Evolutionary conservation across 306 rosid species (phyloP).

Genomic region (Cicer arietinum): DNA sequence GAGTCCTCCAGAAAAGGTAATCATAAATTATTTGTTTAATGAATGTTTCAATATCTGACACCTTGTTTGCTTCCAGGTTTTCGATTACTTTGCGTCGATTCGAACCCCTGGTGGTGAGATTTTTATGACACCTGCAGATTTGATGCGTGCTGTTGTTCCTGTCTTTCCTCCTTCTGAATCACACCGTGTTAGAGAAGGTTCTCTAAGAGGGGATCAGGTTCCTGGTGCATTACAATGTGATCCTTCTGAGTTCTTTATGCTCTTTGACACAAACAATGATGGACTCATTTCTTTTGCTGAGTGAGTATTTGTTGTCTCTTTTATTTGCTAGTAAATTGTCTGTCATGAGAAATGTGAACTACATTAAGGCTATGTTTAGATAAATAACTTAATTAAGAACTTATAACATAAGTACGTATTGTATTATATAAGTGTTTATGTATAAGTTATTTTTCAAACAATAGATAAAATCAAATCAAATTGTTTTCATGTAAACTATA

Average conservation of each 20-base stretch:
- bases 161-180: slow-evolving; percentile 82
- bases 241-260: slow-evolving; percentile 79
- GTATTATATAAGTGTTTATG: too few relatives aligned
- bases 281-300: slow-evolving; percentile 85
- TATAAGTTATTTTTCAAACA: too few relatives aligned
- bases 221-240: slow-evolving; percentile 58
- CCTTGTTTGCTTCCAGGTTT: slow-evolving; percentile 53
- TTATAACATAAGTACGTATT: too few relatives aligned
- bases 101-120: slow-evolving; percentile 54
- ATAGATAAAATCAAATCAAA: too few relatives aligned
- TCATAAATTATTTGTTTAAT: too few relatives aligned
- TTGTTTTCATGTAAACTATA: too few relatives aligned
- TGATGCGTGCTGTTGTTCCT: slow-evolving; percentile 79
- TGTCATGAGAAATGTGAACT: neutral
- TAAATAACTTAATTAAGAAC: too few relatives aligned
- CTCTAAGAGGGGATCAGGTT: slow-evolving; percentile 65
- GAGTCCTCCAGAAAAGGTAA: slow-evolving; percentile 79
- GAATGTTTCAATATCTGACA: neutral
- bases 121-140: slow-evolving; percentile 70
- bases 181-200: slow-evolving; percentile 73
- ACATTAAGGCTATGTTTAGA: neutral
- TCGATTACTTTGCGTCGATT: slow-evolving; percentile 72
- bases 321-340: slow-evolving; percentile 5
- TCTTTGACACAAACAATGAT: slow-evolving; percentile 79
- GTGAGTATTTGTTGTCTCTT: slow-evolving; percentile 48